Percentiles rank a stretch among this genome's conserved stretches.
phyloP scores from a whole-genome alignment of 768 basidiomycete species.

The Suillus ampliporus region DNA sequence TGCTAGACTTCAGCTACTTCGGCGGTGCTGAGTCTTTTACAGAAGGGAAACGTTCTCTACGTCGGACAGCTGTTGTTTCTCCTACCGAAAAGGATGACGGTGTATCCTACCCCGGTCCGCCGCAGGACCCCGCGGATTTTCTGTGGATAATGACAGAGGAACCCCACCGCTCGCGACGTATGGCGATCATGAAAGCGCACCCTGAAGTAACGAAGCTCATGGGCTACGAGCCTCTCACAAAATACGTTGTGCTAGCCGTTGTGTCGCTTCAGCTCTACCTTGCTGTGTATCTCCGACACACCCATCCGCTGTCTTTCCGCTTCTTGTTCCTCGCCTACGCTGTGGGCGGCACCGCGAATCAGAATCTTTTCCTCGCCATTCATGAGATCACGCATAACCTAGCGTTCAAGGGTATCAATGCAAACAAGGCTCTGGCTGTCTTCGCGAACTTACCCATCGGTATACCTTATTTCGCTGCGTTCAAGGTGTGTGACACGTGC shows the following conservation, averaged over 20 bases:
- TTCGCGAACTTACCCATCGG: conserved; percentile 94
- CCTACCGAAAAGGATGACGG: conserved; percentile 47
- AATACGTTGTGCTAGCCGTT: conserved; percentile 86
- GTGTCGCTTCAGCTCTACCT: conserved; percentile 74
- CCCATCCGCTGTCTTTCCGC: conserved; percentile 66
- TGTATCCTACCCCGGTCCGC: conserved; percentile 52
- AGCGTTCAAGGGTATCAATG: conserved; percentile 80
- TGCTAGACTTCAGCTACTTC: conserved; percentile 74
- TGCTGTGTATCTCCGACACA: conserved; percentile 70
- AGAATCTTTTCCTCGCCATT: conserved; percentile 97
- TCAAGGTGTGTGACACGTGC: conserved; percentile 66
- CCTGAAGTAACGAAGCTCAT: conserved; percentile 96
- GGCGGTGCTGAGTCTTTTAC: conserved; percentile 82
- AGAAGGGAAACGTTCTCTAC: conserved; percentile 57
- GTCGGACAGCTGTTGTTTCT: conserved; percentile 54
- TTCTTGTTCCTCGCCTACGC: conserved; percentile 84
- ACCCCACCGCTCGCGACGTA: conserved; percentile 87
- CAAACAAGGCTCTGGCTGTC: conserved; percentile 89
- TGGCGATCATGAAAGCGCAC: conserved; percentile 91
- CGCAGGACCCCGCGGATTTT: conserved; percentile 85
- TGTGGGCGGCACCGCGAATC: conserved; percentile 94
- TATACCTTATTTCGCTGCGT: conserved; percentile 92
- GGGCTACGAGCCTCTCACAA: conserved; percentile 93
- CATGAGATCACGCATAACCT: conserved; percentile 99
- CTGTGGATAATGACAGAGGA: conserved; percentile 99